Percentiles rank a stretch among this genome's conserved stretches.
Conservation (phyloP, 1,284 basidiomycete species). For the Xerocomus minutiporus region DNA sequence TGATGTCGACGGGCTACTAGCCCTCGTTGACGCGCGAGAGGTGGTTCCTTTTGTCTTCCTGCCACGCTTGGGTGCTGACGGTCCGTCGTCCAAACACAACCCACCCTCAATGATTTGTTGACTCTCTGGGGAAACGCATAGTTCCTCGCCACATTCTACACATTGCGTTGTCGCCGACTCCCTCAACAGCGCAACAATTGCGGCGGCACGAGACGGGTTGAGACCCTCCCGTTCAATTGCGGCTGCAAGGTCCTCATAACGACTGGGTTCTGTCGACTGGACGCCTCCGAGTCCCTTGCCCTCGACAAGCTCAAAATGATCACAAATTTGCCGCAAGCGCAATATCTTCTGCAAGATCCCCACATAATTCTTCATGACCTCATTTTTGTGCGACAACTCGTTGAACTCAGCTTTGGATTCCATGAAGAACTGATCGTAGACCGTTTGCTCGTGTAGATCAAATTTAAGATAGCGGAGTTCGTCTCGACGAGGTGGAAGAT, state of each 20-base stretch:
- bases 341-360: constrained; percentile 95
- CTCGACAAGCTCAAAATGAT: constrained; percentile 89
- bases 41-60: constrained; percentile 53
- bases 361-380: constrained; percentile 97
- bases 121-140: constrained; percentile 51
- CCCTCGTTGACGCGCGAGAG: constrained; percentile 65
- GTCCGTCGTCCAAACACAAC: constrained; percentile 50
- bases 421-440: constrained; percentile 86
- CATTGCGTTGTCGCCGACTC: constrained; percentile 87
- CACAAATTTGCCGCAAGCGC: constrained; percentile 94
- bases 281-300: constrained; percentile 58
- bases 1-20: constrained; percentile 57
- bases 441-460: constrained; percentile 73
- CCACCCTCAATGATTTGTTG: constrained; percentile 37
- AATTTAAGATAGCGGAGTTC: constrained; percentile 85
- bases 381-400: constrained; percentile 79
- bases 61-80: constrained; percentile 53
- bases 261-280: constrained; percentile 36
- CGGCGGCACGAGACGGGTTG: constrained; percentile 65
- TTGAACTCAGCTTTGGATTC: constrained; percentile 90
- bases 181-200: constrained; percentile 76
- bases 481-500: constrained; percentile 84
- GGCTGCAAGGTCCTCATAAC: constrained; percentile 72
- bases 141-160: constrained; percentile 79
- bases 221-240: constrained; percentile 83